phyloP scores from a whole-genome alignment of 2,329 filamentous ascomycete species.

The Arthrocladium fulminans region DNA sequence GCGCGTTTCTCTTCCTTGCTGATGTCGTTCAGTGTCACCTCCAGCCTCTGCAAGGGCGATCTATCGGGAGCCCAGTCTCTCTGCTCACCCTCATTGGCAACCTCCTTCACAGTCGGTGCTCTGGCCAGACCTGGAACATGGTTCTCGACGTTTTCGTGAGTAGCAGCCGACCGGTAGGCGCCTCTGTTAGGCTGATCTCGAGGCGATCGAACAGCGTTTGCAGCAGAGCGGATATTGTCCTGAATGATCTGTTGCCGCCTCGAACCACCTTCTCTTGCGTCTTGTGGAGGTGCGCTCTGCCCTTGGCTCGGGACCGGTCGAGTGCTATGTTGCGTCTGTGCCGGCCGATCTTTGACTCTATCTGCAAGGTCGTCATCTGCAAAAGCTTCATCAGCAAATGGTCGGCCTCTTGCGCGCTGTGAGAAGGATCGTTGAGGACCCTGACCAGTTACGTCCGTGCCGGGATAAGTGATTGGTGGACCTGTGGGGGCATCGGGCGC shows the following conservation, averaged over 20 bases:
- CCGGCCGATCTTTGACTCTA: not conserved
- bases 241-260: conserved; percentile 5
- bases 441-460: conserved; percentile 30
- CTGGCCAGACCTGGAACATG: not conserved
- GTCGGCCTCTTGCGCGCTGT: conserved; percentile 20
- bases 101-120: not conserved
- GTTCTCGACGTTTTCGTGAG: not conserved
- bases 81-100: conserved; percentile 16
- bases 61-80: conserved; percentile 63
- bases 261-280: not conserved
- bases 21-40: conserved; percentile 81
- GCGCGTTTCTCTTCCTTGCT: conserved; percentile 94
- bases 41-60: conserved; percentile 87
- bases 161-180: not conserved
- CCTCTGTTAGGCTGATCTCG: not conserved
- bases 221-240: conserved; percentile 3
- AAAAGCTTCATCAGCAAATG: conserved; percentile 22
- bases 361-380: conserved; percentile 14
- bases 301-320: not conserved
- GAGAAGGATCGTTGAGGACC: conserved; percentile 22
- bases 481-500: conserved; percentile 54
- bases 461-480: conserved; percentile 49
- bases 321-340: not conserved
- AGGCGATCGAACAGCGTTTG: conserved; percentile 3
- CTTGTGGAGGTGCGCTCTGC: not conserved